Conservation (phyloP, 1,284 basidiomycete genomes). For the Sphaerobolus stellatus region DNA sequence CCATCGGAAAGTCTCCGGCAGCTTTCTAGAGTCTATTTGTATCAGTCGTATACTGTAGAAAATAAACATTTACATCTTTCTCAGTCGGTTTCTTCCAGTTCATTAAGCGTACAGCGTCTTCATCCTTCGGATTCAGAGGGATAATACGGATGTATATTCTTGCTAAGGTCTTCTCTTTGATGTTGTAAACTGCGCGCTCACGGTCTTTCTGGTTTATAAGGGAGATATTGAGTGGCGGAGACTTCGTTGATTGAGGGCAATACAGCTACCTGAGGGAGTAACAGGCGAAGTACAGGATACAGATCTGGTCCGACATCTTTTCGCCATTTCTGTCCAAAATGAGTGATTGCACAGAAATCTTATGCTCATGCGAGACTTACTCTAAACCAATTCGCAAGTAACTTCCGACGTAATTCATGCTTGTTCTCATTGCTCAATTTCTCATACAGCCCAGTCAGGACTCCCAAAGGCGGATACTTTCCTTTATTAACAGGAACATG, state of each 20-base stretch:
- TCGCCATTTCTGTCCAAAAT: conserved; percentile 64
- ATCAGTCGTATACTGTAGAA: not conserved
- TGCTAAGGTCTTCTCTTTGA: conserved; percentile 90
- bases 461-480: conserved; percentile 55
- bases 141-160: conserved; percentile 89
- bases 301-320: conserved; percentile 70
- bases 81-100: conserved; percentile 90
- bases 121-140: conserved; percentile 73
- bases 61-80: conserved; percentile 50
- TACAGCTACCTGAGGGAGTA: conserved; percentile 65
- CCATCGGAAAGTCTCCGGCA: conserved; percentile 83
- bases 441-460: conserved; percentile 66
- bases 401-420: conserved; percentile 63
- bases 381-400: conserved; percentile 69
- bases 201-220: conserved; percentile 71
- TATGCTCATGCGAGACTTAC: conserved; percentile 42
- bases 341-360: not conserved
- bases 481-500: conserved; percentile 14
- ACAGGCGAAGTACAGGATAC: conserved; percentile 71
- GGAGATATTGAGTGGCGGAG: too few relatives aligned
- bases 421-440: conserved; percentile 67
- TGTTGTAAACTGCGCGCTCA: conserved; percentile 83
- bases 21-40: conserved; percentile 42
- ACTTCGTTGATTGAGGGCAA: too few relatives aligned
- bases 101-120: conserved; percentile 74